Evolutionary conservation across 192 early-diverging fungal species (phyloP), one percentile per base, ranked within the genome.

Genomic region (Bifiguratus adelaidae): DNA sequence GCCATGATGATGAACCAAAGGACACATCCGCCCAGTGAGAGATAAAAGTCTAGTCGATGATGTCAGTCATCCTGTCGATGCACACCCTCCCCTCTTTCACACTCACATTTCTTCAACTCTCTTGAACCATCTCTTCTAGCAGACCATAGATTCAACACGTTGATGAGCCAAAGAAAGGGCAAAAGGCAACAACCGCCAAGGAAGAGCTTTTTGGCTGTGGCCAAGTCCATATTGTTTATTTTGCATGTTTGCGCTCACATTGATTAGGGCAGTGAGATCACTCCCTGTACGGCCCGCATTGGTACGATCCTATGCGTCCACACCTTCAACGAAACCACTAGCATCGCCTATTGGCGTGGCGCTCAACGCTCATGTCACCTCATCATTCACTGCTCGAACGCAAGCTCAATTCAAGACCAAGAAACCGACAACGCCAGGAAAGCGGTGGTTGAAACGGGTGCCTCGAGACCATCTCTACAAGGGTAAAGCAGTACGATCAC

Each of bases 391-490:
- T 25, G 36, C 65, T 4, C 37, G 47, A 7, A 56, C 69, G 26
- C 57, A 68, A 11, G 55, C 44, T 15, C 80, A 84, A 53, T 94
- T 95, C 79, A 97, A 95, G 71, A 82, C 89, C 9, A 91, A 90
- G 68, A 97, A 87, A 62, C 79, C 86, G 0, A 75, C 89, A 4
- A 81, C 91, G 4, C 87, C 87, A 16, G 91, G 92, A 50, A 76
- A 81, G 18, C 77, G 88, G 41, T 83, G 92, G 77, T 70, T 89
- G 5, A 80, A 83, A 25, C 79, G 92, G 66, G 75, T 81, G 2
- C 82, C 88, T 30, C 82, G 84, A 48, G 85, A 90, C 50, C 82
- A 94, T 55, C 76, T 95, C 36, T 83, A 81, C 69, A 86, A 92
- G 63, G 92, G 92, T 40, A 77, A 78, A 30, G 81, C 87, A 15